Evolutionary conservation across 2,329 filamentous ascomycete genomes (phyloP), one percentile per base, ranked within the genome.

Genomic region (Aspergillus pseudotamarii): DNA sequence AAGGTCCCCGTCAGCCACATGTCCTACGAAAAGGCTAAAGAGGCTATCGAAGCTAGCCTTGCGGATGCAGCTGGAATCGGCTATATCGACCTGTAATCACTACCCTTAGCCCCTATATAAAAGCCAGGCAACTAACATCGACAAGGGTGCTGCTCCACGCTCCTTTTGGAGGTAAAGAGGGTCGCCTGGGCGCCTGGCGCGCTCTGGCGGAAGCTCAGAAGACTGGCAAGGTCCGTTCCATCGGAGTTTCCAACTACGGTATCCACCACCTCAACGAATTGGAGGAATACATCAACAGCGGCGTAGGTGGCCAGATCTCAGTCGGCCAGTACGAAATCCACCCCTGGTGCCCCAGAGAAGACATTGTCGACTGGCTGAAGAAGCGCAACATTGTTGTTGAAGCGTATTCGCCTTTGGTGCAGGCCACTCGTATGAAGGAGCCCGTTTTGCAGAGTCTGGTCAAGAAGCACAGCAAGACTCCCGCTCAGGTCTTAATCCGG

Each of bases 291-390:
- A 80, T 77, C 62, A 72, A 75, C 64, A 69, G 68, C 32, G 73
- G 74, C 11, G 73, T 68, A 51, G 86, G 85, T 4, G 92, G 92
- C 28, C 81, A 92, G 46, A 85, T 97, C 72, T 91, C 89, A 64
- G 91, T 97, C 43, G 93, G 92, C 46, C 94, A 97, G 79, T 93
- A 91, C 78, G 94, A 97, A 79, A 81, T 97, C 12, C 94, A 97
- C 78, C 94, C 94, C 0, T 97, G 93, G 93, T 87, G 93, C 48
- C 84, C 88, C 10, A 84, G 93, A n/a, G 81, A 84, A 26, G 93
- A 97, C 72, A 92, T 97, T 64, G 88, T 89, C 10, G 81, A 86
- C 54, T 97, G 93, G 93, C 91, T 91, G 70, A 77, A 83, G 66
- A 83, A 89, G 76, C 83, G 87, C 21, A 83, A 83, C 64, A 81